Conservation (phyloP, 495 filamentous ascomycete species). For the Zalerion maritima region DNA sequence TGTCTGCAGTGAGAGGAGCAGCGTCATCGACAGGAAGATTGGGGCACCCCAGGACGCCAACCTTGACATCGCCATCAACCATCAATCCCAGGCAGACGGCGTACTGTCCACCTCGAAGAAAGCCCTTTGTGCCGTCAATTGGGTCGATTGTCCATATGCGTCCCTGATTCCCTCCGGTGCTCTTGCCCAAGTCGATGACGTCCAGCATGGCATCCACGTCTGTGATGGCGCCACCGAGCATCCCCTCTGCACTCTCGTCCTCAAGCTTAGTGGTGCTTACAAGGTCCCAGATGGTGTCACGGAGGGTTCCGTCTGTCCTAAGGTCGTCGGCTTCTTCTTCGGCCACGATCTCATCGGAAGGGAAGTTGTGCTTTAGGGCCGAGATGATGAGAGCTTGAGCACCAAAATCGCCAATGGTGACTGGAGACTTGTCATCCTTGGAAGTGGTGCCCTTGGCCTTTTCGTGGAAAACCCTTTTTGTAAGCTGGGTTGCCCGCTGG, state of each 20-base stretch:
- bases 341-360: slow-evolving; percentile 77
- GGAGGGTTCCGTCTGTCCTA: slow-evolving; percentile 48
- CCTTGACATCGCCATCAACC: slow-evolving; percentile 86
- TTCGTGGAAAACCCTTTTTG: slow-evolving; percentile 83
- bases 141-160: slow-evolving; percentile 95
- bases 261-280: slow-evolving; percentile 59
- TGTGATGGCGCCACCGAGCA: slow-evolving; percentile 57
- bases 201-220: slow-evolving; percentile 66
- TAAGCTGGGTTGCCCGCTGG: slow-evolving; percentile 75
- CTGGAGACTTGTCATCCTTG: slow-evolving; percentile 90
- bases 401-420: slow-evolving; percentile 95
- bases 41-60: slow-evolving; percentile 85
- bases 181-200: slow-evolving; percentile 71
- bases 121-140: slow-evolving; percentile 95
- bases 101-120: slow-evolving; percentile 94
- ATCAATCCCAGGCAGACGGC: slow-evolving; percentile 87
- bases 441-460: slow-evolving; percentile 84
- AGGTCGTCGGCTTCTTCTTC: slow-evolving; percentile 83
- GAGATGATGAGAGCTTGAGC: slow-evolving; percentile 92
- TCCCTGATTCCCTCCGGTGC: slow-evolving; percentile 61
- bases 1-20: slow-evolving; percentile 47
- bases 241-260: slow-evolving; percentile 43
- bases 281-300: slow-evolving; percentile 66
- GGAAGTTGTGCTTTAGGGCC: slow-evolving; percentile 79
- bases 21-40: slow-evolving; percentile 79